phyloP scores from a whole-genome alignment of 805 yeast genomes.

The Lipomyces sp. region DNA sequence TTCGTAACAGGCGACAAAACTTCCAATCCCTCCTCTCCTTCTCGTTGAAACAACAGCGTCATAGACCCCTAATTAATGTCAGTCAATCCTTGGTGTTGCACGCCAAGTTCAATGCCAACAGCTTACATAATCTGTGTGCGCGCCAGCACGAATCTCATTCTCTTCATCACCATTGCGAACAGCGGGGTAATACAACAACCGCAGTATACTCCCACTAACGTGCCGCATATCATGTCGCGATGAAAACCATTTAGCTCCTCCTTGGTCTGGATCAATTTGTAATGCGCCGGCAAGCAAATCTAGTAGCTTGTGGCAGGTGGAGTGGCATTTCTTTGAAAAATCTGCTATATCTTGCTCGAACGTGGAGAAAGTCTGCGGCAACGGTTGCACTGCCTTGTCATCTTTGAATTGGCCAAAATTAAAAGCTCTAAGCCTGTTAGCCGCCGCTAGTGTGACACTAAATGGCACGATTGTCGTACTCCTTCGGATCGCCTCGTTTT shows the following conservation, averaged over 20 bases:
- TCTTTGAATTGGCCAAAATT: conserved; percentile 64
- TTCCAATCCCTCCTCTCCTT: conserved; percentile 75
- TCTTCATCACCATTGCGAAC: conserved; percentile 49
- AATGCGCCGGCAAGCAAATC: conserved; percentile 65
- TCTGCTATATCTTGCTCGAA: conserved; percentile 47
- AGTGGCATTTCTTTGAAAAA: conserved; percentile 53
- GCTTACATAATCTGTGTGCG: conserved; percentile 72
- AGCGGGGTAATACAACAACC: conserved; percentile 72
- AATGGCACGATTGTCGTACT: conserved; percentile 46
- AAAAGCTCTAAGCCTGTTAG: conserved; percentile 51
- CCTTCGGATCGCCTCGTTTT: conserved; percentile 52
- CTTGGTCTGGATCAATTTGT: conserved; percentile 59
- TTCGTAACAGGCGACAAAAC: conserved; percentile 59
- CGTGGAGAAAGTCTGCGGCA: conserved; percentile 62
- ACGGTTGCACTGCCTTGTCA: conserved; percentile 44
- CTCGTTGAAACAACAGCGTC: conserved; percentile 72
- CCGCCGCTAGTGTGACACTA: neutral
- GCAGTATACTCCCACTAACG: conserved; percentile 65
- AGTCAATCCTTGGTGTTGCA: neutral
- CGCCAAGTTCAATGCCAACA: neutral
- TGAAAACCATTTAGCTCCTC: conserved; percentile 65
- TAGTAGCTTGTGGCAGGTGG: conserved; percentile 56
- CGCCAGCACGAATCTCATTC: conserved; percentile 66
- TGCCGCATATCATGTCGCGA: conserved; percentile 59
- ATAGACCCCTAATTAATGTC: conserved; percentile 55